Base-by-base conservation (phyloP, 192 early-diverging fungal species). In the Entomortierella lignicola region DNA sequence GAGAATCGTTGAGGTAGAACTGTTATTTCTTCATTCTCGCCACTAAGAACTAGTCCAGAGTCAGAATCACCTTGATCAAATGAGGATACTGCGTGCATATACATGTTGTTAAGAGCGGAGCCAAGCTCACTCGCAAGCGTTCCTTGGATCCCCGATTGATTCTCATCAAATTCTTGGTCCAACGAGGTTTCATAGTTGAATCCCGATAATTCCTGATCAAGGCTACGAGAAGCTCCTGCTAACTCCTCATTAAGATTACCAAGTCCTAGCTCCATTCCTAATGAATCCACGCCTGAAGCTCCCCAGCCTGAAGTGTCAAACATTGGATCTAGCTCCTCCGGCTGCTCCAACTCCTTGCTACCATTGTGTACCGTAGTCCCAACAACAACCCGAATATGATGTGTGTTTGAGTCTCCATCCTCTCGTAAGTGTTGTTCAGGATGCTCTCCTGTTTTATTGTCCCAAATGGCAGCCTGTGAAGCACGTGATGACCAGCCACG, bases 401-500 rank as follows among this genome's bases (percentile, higher is more conserved):
- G 69, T 26, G 29, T 27, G 8, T 48, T 64, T 1, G 25, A 21
- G 26, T 8, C 42, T n/a, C 13, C 61, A 21, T 31, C 4, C 8
- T 12, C 56, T 17, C 23, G 30, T 31, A 69, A 18, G 13, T 63
- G 23, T 2, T 56, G 43, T 13, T 44, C 43, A 8, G 75, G 75
- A 26, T 69, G 20, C 25, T 63, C 62, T 34, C 75, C 75, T 17
- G 75, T 79, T 32, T 66, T 64, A 39, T 79, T 63, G 43, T 79
- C 75, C 75, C 75, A 79, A 42, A 79, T 79, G 5, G 66, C 75
- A 13, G 63, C 75, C 15, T 67, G 72, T 29, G 65, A 43, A 1
- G 65, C 65, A 12, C 66, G 55, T 7, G 63, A 43, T 21, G 72
- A 77, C 75, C 75, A 79, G 26, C 61, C 67, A 23, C 75, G 65